Evolutionary conservation across 768 basidiomycete genomes (phyloP), one percentile per base, ranked within the genome.

Genomic region (Chalciporus pseudorubinellus): DNA sequence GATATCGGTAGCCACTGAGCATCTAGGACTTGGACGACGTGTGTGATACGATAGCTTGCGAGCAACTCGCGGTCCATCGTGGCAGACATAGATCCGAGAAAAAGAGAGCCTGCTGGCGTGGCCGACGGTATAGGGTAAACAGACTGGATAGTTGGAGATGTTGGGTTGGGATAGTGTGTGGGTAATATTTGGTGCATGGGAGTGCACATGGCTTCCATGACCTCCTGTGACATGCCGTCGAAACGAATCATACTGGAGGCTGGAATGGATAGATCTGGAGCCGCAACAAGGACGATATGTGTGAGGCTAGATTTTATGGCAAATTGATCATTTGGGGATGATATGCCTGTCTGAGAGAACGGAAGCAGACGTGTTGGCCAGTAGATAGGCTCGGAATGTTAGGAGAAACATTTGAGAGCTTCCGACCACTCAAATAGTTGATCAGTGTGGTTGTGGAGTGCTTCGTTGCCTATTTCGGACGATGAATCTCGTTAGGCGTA

Each of bases 141-240:
- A 11, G 62, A 54, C 8, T 56, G 51, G 38, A 62, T 58, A 5
- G 59, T 36, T 13, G 53, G 62, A 3, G 67, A 56, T 5, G 60
- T 43, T 4, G 54, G 34, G 18, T 46, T 42, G 7, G 62, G 59
- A 44, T 67, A 55, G n/a, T 46, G 69, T 28, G 78, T 48, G 9
- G 72, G 76, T 12, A 88, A 73, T 61, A 90, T 80, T 56, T 79
- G 77, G 70, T 90, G 87, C 88, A 90, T 89, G 0, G 88, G 88
- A 0, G 87, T 90, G 72, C 87, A 89, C 83, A 90, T 87, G 7
- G 88, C 84, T 66, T 88, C 84, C 77, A 86, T 82, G 44, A 89
- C 85, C 60, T 89, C 87, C 24, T 82, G 80, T 12, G 87, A 77
- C 54, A 89, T 72, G 49, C 75, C 79, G 66, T 89, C 87, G 75